Evolutionary conservation across 768 basidiomycete species (phyloP), one percentile per base, ranked within the genome.

Genomic region (Crucibulum laeve): DNA sequence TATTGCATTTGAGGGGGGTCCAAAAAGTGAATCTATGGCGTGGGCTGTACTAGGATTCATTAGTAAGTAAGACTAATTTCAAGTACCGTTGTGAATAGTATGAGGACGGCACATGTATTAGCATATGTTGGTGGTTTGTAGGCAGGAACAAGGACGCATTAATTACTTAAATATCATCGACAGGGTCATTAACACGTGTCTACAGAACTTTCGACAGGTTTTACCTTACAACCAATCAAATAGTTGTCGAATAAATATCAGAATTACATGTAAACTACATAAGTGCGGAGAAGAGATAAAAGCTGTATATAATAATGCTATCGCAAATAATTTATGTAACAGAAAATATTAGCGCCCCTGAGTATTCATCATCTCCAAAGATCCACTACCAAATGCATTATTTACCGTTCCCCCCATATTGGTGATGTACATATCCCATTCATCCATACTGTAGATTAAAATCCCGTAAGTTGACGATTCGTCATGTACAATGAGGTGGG

Each of bases 1-100:
- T 24, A 85, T 68, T 19, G 53, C 63, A 25, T 81, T 73, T 30
- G 84, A 86, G 17, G 81, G 65, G 33, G 82, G 84, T 0, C 84
- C 84, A 59, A 84, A 80, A 43, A 75, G 67, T 24, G 74, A 79
- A 48, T 81, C 79, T 41, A 67, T 10, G 18, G 14, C 56, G 44
- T 62, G 48, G 6, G 56, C 45, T 25, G 59, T 57, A 19, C 56
- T 54, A 22, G 59, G 47, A 35, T 63, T 58, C 62, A 64, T 62
- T 37, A 17, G 38, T 36, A 22, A n/a, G 11, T 19, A 23, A 43
- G 2, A 21, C 1, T 2, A 24, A 14, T 23, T 21, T 38, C 11
- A 14, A 32, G 4, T 11, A 15, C 15, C 28, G 4, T 32, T 11
- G 4, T 32, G 11, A 4, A 32, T 11, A 32, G 15, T 11, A 11